Evolutionary conservation across 306 rosid genomes (phyloP), one percentile per base, ranked within the genome.

Genomic region (Dalbergia cochinchinensis): DNA sequence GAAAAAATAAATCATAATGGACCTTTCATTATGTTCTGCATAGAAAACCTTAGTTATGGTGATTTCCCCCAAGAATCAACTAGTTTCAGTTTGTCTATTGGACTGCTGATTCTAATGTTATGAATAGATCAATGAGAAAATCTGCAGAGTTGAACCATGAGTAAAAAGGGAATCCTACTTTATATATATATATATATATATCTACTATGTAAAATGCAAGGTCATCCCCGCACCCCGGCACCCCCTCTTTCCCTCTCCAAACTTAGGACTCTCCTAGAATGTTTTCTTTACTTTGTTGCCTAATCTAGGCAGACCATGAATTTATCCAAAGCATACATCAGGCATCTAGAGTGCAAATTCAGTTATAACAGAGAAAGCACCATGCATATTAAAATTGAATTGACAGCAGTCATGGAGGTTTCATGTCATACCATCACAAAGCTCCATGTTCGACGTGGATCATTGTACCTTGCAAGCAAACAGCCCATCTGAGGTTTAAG

Each of bases 391-490:
- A 77, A 66, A 66, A 71, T 34, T 73, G 50, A 57, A 48, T 50
- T 20, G 69, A 37, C 14, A 79, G 13, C 26, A 69, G n/a, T 16
- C 26, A 33, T 39, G 55, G 12, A 62, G 62, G 80, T 44, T 37
- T 22, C 41, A 35, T 39, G 72, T 70, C 89, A 66, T 88, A 93
- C 99, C 98, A 93, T 86, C 77, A 84, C 59, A 74, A 90, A 91
- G 88, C 85, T 84, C 92, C 84, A 79, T 15, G 97, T 93, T 59
- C 97, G 91, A 74, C 94, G 94, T 5, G 99, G 98, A 85, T 95
- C 98, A 48, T 93, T 95, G 91, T 95, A 95, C 55, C 99, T 94
- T 73, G 99, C 99, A 72, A 95, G 87, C 88, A 91, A 88, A 87
- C 94, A 93, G 59, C 96, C 97, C 2, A 35, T 34, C 85, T 69